Conservation (phyloP, 371 early-diverging fungal species). For the Dinochytrium kinnereticum region DNA sequence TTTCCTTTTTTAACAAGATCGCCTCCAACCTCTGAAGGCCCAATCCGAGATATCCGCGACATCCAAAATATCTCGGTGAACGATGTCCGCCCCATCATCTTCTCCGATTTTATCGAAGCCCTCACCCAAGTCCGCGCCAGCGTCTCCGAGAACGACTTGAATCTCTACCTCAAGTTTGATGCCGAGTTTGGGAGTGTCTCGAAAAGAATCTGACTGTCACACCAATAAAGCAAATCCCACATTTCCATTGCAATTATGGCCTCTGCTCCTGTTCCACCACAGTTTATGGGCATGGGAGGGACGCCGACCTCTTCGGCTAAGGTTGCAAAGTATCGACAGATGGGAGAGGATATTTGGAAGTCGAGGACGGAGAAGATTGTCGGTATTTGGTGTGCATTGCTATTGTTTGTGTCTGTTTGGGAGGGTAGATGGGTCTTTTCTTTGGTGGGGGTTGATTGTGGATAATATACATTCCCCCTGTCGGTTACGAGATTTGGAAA, state of each 20-base stretch:
- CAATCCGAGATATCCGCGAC: conserved; percentile 66
- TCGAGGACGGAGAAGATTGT: conserved; percentile 92
- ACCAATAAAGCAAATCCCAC: background rate
- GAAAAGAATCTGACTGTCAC: background rate
- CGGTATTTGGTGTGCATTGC: conserved; percentile 43
- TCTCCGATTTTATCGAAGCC: conserved; percentile 78
- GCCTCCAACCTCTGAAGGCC: too few relatives aligned
- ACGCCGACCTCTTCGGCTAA: conserved; percentile 4
- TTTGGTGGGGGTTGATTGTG: conserved; percentile 13
- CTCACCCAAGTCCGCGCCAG: conserved; percentile 83
- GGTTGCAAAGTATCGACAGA: conserved; percentile 20
- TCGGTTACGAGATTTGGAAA: too few relatives aligned
- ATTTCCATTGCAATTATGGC: conserved; percentile 13
- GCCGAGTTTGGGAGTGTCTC: conserved; percentile 44
- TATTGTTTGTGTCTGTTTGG: background rate
- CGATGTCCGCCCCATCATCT: conserved; percentile 74
- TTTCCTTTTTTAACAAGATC: too few relatives aligned
- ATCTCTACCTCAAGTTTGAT: conserved; percentile 72
- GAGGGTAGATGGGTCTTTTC: background rate
- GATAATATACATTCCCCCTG: background rate
- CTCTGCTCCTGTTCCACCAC: conserved; percentile 1
- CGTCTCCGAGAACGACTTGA: conserved; percentile 80
- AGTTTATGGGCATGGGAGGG: background rate
- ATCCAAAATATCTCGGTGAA: conserved; percentile 56
- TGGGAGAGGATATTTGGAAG: conserved; percentile 95